Evolutionary conservation across 768 basidiomycete species (phyloP).

Genomic region (Rossbeevera mucosa): DNA sequence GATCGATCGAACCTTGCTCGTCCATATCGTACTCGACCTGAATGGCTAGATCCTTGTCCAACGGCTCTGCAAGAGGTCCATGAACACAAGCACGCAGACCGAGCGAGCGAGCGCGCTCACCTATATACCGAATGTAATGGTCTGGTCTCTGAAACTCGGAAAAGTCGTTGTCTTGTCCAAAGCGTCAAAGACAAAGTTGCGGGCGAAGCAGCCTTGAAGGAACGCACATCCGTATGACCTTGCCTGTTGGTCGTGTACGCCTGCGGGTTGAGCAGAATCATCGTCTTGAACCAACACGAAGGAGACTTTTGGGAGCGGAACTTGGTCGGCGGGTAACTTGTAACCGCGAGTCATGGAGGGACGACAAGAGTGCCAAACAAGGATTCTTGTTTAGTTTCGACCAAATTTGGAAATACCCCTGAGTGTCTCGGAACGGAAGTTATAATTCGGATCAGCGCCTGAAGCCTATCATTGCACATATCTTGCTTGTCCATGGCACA

Average conservation of each 20-base stretch:
- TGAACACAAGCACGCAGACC: neutral
- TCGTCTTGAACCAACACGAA: conserved; percentile 66
- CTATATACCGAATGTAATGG: conserved; percentile 88
- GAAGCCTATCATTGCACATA: neutral
- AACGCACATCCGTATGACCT: conserved; percentile 71
- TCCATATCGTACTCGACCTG: conserved; percentile 99
- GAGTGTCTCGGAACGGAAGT: too few species aligned
- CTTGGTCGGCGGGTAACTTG: conserved; percentile 34
- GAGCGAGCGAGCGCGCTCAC: conserved; percentile 37
- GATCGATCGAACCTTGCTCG: conserved; percentile 70
- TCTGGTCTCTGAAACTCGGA: conserved; percentile 73
- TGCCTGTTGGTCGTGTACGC: conserved; percentile 59
- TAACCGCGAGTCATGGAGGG: conserved; percentile 36
- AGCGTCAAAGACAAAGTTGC: conserved; percentile 4
- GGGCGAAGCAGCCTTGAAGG: neutral
- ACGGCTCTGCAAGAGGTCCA: conserved; percentile 56
- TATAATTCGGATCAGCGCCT: conserved; percentile 13
- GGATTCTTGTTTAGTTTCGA: too few species aligned
- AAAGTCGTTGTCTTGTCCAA: conserved; percentile 56
- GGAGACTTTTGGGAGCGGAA: conserved; percentile 57
- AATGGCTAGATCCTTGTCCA: conserved; percentile 85
- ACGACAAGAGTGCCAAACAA: too few species aligned
- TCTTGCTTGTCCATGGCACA: conserved; percentile 12
- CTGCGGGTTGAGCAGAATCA: conserved; percentile 52
- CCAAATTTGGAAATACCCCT: conserved; percentile 24